Evolutionary conservation across 2,329 filamentous ascomycete genomes (phyloP), one percentile per base, ranked within the genome.

Genomic region (Stachybotrys chlorohalonatus): DNA sequence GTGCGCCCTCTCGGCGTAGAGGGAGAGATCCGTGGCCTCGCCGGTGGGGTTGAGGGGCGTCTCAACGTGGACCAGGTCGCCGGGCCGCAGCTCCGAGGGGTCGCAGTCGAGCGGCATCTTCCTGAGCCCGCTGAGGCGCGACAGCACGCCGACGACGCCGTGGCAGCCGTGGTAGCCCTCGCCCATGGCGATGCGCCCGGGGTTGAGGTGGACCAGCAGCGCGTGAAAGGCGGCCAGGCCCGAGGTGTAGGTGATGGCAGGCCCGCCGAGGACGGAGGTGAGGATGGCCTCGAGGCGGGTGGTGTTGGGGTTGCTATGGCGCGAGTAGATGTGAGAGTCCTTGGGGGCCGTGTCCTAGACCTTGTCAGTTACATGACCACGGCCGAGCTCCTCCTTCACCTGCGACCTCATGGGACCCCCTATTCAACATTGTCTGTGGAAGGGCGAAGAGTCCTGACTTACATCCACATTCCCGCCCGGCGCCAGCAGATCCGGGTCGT

Each of bases 161-260:
- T 96, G 90, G 71, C 90, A 95, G 63, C 94, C 94, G 73, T 97
- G 94, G 73, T 97, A 99, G 47, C 91, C 92, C 15, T 80, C 84
- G 45, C 85, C 85, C 60, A 97, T 90, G 61, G 90, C 87, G 54
- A 97, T 83, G 56, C 86, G 85, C 62, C 84, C 84, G 1, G 94
- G 94, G 68, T 95, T 91, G 8, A 95, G 74, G 65, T 85, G 84
- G n/a, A 92, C 85, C 2, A 97, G 79, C 56, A 95, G 76, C 36
- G 90, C 92, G 70, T 97, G 89, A 73, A 96, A 92, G 52, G 93
- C 90, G 11, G 90, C 82, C 24, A 97, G 82, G 5, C 94, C 94
- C 4, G 89, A 95, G 45, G 83, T 76, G 74, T 97, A 99, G 52
- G 87, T 89, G 31, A 96, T 67, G 1, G 80, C 73, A 2, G 85